Percentiles rank a stretch among this genome's conserved stretches.
These are phyloP conservation scores for Fusarium sp. DNA, from an alignment of 2,329 filamentous ascomycete species.

Conservation along the genomic window DNA sequence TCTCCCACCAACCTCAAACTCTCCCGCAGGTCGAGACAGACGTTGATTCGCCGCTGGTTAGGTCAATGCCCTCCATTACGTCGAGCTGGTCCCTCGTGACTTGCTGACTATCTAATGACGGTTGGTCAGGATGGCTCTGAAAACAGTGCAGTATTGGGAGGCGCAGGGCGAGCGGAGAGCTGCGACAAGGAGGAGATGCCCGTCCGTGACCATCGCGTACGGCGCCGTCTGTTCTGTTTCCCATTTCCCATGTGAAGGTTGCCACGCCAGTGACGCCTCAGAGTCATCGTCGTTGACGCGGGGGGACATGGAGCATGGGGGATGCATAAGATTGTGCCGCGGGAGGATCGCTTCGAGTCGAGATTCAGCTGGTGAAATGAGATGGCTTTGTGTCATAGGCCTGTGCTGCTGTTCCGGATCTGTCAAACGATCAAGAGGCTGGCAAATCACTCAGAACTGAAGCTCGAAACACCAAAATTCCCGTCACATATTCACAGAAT, in stretches of 20 bases:
- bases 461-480: not conserved
- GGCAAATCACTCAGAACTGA: not conserved
- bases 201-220: constrained; percentile 1
- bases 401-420: not conserved
- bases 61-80: constrained; percentile 36
- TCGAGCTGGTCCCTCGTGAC: constrained; percentile 34
- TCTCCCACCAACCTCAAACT: constrained; percentile 40
- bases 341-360: constrained; percentile 4
- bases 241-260: constrained; percentile 6
- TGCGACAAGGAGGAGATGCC: constrained; percentile 13
- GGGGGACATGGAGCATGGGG: not conserved
- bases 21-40: constrained; percentile 29
- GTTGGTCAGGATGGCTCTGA: constrained; percentile 35
- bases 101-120: constrained; percentile 13
- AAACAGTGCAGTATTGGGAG: constrained; percentile 26
- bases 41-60: constrained; percentile 31
- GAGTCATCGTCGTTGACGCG: constrained; percentile 32
- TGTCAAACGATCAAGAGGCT: not conserved
- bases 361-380: constrained; percentile 18
- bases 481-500: not conserved
- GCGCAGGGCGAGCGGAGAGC: constrained; percentile 11
- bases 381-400: constrained; percentile 8
- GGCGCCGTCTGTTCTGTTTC: not conserved
- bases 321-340: constrained; percentile 1
- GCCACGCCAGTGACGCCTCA: constrained; percentile 38